A percentile compares a stretch with the other conserved stretches of the same genome.
phyloP scores from a whole-genome alignment of 2,329 filamentous ascomycete genomes.

The Microdochium nivale region DNA sequence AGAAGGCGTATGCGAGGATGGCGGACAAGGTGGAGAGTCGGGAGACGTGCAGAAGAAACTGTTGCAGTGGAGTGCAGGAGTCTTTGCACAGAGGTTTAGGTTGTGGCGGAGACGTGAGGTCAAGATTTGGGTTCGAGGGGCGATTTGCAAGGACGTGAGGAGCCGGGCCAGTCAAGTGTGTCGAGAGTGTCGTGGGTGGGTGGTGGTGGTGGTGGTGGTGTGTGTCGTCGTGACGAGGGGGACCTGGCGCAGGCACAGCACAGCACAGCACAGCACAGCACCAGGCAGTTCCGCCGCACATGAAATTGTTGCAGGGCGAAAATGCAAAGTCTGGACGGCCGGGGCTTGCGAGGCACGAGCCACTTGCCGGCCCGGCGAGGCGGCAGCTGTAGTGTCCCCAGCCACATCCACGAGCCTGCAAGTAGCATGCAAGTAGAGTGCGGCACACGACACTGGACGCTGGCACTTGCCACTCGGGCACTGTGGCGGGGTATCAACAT shows the following conservation, averaged over 20 bases:
- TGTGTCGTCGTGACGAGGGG: background rate
- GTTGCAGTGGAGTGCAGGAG: background rate
- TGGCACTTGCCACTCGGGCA: background rate
- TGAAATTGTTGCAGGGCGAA: constrained; percentile 1
- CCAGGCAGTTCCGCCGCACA: background rate
- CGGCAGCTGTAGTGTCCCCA: background rate
- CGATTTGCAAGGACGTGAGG: background rate
- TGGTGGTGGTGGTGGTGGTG: background rate
- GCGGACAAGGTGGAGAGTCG: background rate
- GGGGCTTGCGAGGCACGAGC: background rate
- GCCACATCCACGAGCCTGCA: background rate
- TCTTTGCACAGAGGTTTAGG: background rate
- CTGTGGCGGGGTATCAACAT: no score
- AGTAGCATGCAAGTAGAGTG: no score
- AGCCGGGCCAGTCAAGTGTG: background rate
- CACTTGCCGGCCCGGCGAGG: background rate
- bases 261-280: background rate
- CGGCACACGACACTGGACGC: background rate
- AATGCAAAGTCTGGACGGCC: background rate
- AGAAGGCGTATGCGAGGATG: background rate
- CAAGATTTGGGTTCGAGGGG: background rate
- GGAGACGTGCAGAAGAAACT: background rate
- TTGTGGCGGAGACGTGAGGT: background rate
- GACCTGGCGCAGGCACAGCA: background rate
- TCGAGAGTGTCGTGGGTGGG: background rate